phyloP scores from a whole-genome alignment of 2,329 filamentous ascomycete genomes.

The Aureobasidium uvarum region DNA sequence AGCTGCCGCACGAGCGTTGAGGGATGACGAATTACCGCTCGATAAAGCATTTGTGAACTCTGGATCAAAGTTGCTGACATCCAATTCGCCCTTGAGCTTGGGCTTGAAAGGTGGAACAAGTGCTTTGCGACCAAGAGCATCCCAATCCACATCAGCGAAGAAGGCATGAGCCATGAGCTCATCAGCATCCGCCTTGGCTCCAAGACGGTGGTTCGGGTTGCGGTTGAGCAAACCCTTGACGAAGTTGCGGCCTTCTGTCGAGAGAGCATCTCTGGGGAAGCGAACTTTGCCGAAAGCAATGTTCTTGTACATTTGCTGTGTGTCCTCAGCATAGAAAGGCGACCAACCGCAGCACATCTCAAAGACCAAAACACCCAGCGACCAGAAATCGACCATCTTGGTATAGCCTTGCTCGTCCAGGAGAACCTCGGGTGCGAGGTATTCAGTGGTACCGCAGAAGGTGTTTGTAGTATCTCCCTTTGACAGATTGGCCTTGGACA shows the following conservation, averaged over 20 bases:
- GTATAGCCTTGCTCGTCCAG: constrained; percentile 97
- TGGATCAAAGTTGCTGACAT: constrained; percentile 97
- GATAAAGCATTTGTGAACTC: constrained; percentile 96
- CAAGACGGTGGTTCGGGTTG: constrained; percentile 92
- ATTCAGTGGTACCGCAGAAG: constrained; percentile 97
- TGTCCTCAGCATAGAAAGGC: constrained; percentile 98
- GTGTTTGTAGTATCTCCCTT: constrained; percentile 99
- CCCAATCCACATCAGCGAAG: constrained; percentile 94
- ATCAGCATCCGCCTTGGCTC: constrained; percentile 85
- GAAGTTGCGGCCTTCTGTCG: constrained; percentile 92
- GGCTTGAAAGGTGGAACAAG: constrained; percentile 97
- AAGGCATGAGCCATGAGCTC: constrained; percentile 94
- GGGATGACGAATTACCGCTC: constrained; percentile 74
- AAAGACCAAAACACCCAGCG: constrained; percentile 92
- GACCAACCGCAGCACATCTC: constrained; percentile 99
- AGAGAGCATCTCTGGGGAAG: constrained; percentile 91
- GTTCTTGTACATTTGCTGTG: constrained; percentile 99
- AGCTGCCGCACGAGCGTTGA: constrained; percentile 87
- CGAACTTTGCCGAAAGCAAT: constrained; percentile 98
- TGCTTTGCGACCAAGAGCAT: constrained; percentile 79
- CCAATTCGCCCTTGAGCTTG: constrained; percentile 90
- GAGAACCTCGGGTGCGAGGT: constrained; percentile 91
- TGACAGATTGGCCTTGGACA: constrained; percentile 95
- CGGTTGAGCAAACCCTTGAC: constrained; percentile 96
- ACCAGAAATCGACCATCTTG: constrained; percentile 99